Base-by-base conservation (phyloP, 805 yeast species). In the Candida michaelii region DNA sequence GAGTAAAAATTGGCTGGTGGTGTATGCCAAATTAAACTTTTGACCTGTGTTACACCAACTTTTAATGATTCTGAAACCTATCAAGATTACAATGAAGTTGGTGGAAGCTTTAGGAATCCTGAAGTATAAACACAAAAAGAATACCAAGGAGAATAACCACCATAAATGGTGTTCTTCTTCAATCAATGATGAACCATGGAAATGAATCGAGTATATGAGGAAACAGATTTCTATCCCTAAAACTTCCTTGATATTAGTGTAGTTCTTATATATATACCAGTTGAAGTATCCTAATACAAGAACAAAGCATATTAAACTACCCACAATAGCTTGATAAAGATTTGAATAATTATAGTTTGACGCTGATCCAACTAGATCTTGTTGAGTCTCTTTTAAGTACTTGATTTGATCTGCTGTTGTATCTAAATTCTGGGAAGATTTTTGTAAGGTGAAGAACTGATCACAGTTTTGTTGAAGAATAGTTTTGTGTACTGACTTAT, bases 111-210 rank as follows among this genome's bases (percentile, higher is more conserved):
- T 38, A 10, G 32, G 18, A 4, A 30, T 34, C 1, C 36, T 30
- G 37, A 42, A 37, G 38, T 41, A 37, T 31, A 44, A 12, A 37
- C 27, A 29, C 34, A 44, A 40, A 13, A 59, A 42, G 25, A 46
- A 46, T 11, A 54, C 36, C 1, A 59, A 40, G 3, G 63, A 51
- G 13, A 64, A 53, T 23, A 59, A 85, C 87, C 95, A 93, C 99
- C 99, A 93, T 13, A 90, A 61, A 57, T 90, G 97, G 57, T 93
- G 95, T 57, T 93, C 99, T 60, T 93, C 99, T 56, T 93, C 99
- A 13, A 93, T 85, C 44, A 90, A 71, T 3, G 74, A 68, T 4
- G 74, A 69, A 19, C 96, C 90, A 46, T 95, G 88, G 9, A 90
- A 96, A 65, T 90, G 88, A 49, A 83, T 73, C 0, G 87, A 73